These are phyloP conservation scores for Tolypocladium pustulatum DNA, from an alignment of 2,329 filamentous ascomycete species.

Conservation along the genomic window DNA sequence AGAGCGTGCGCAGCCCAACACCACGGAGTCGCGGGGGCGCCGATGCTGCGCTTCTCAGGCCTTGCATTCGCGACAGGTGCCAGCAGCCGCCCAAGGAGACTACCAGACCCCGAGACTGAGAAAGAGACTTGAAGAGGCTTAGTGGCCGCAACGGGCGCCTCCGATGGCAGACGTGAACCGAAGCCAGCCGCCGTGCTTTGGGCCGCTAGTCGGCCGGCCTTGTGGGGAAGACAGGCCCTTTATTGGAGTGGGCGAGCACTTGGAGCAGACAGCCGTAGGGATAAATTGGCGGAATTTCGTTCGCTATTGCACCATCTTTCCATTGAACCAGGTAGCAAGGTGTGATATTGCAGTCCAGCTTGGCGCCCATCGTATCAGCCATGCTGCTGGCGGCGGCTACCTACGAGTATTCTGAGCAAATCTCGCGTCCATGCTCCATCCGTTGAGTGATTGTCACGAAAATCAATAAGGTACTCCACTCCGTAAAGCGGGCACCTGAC, in stretches of 20 bases:
- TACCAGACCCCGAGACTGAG: background rate
- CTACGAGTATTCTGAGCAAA: too few species aligned
- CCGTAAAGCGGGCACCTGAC: too few species aligned
- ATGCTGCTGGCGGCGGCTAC: background rate
- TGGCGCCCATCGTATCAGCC: background rate
- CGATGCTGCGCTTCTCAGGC: background rate
- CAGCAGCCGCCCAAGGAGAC: background rate
- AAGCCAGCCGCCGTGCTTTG: conserved; percentile 5
- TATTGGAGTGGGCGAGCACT: background rate
- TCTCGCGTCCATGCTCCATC: background rate
- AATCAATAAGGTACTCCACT: too few species aligned
- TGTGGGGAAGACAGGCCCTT: background rate
- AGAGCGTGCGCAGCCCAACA: background rate
- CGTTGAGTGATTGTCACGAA: background rate
- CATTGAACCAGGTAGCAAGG: background rate
- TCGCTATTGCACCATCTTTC: background rate
- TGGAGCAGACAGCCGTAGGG: background rate
- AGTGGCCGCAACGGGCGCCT: background rate
- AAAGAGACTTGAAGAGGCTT: background rate
- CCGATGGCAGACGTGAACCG: conserved; percentile 2
- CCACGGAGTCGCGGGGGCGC: background rate
- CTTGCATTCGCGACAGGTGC: background rate
- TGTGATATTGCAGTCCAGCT: background rate
- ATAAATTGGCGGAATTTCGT: background rate
- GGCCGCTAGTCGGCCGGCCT: background rate